Evolutionary conservation across 179 eudicot species (phyloP), one percentile per base, ranked within the genome.

Genomic region (Silene vulgaris): DNA sequence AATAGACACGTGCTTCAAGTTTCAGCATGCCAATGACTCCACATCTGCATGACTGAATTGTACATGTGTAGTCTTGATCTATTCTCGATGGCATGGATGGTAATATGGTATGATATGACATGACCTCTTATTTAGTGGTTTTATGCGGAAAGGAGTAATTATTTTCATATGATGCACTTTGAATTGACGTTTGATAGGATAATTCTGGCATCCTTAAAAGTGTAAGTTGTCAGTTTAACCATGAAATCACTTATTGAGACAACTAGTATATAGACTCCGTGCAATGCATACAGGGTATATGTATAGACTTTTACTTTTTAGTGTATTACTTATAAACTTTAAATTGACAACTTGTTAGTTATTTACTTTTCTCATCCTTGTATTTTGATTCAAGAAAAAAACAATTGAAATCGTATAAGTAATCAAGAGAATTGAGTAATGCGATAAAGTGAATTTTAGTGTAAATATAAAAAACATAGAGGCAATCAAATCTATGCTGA

Each of bases 201-300:
- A n/a, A 56, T n/a, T n/a, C 20, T 56, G 60, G 3, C 60, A 56
- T 56, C 16, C 21, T 26, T n/a, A 30, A 75, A 68, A 17, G 11
- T 26, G 29, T 56, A 17, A 8, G 32, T 19, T 68, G 61, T 60
- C 19, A 37, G 14, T 26, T 28, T 35, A 61, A 66, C n/a, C 54
- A 20, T 19, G 71, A 30, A 77, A 74, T 73, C 71, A 48, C 48
- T 20, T 17, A 48, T 19, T 71, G 13, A 75, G 59, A 62, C 56
- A 14, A 8, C 9, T 40, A 35, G 40, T 35, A 40, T 40, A 7
- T 40, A 7, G 48, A 40, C 2, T 5, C 48, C 12, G 48, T 40
- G 48, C 48, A 40, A 40, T 40, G 48, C 48, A 40, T 40, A 11
- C 48, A 40, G 12, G 11, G 48, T 40, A 40, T 40, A 40, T 23